Evolutionary conservation across 805 yeast species (phyloP), one percentile per base, ranked within the genome.

Genomic region (Priceomyces castillae): DNA sequence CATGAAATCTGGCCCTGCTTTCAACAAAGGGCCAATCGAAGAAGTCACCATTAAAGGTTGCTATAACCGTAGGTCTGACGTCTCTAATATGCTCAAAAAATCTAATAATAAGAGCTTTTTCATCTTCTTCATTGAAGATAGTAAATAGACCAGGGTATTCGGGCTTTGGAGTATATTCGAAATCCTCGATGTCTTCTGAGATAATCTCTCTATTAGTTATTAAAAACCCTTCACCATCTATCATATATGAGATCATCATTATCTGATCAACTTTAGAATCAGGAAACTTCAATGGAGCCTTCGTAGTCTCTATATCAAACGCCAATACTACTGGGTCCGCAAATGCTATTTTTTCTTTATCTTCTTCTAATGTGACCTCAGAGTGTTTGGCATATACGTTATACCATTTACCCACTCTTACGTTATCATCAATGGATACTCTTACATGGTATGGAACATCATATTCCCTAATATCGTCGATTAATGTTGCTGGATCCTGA

Each of bases 21-120:
- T 90, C 98, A 2, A 94, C 92, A 61, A 90, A 94, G 1, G 99
- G 99, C 98, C 99, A 94, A 72, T 94, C 99, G 67, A 94, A 94
- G 59, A 90, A 92, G 61, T 94, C 99, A 74, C 99, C 99, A 67
- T 94, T 94, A 57, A 88, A 94, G 0, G 99, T 94, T 1, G 97
- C 96, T 43, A 95, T 94, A n/a, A 94, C 96, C 0, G 98, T 92
- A 1, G 99, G 99, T 52, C 79, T 76, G 2, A 77, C 86, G 34
- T 94, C 98, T 49, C 90, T 71, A 18, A 94, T 78, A 60, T 94
- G 99, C 53, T 87, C 96, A 61, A 88, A 95, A 58, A 95, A 94
- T 44, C 87, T 70, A 42, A 75, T 70, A 25, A 94, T 63, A 4
- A 90, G 67, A 3, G 81, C 86, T 51, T 82, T 79, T 65, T 94